These are phyloP conservation scores for Cinnamomum chago DNA, from an alignment of 164 flowering plant genomes.

Conservation along the genomic window DNA sequence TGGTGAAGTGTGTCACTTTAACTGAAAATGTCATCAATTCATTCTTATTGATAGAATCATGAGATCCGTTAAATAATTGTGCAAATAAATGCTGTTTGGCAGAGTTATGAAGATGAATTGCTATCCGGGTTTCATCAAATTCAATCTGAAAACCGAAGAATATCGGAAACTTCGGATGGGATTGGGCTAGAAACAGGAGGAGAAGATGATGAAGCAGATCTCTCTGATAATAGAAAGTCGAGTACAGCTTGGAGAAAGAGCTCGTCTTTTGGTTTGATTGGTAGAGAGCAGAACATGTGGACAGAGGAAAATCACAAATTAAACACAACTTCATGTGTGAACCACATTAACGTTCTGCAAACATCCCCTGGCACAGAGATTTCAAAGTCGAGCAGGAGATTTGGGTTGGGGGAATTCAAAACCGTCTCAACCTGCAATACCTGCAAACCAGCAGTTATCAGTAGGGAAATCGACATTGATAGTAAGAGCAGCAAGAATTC, in stretches of 20 bases:
- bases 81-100: conserved; percentile 15
- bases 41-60: background rate
- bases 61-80: background rate
- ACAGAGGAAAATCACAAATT: conserved; percentile 48
- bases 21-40: background rate
- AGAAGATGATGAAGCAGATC: conserved; percentile 13
- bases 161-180: conserved; percentile 54
- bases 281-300: conserved; percentile 36
- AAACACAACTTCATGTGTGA: conserved; percentile 31
- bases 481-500: conserved; percentile 31
- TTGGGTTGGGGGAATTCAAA: conserved; percentile 51
- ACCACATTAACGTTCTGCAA: conserved; percentile 39
- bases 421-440: conserved; percentile 58
- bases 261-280: conserved; percentile 21
- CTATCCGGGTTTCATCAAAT: conserved; percentile 48
- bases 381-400: conserved; percentile 49
- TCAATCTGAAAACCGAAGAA: conserved; percentile 26
- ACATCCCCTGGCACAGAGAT: conserved; percentile 43
- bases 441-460: conserved; percentile 57
- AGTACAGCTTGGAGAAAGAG: conserved; percentile 36
- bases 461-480: conserved; percentile 28
- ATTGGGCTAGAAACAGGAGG: conserved; percentile 28
- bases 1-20: too few species aligned
- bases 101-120: conserved; percentile 86
- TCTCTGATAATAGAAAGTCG: conserved; percentile 34